Evolutionary conservation across 2,329 filamentous ascomycete species (phyloP), one percentile per base, ranked within the genome.

Genomic region (Aspergillus texensis): DNA sequence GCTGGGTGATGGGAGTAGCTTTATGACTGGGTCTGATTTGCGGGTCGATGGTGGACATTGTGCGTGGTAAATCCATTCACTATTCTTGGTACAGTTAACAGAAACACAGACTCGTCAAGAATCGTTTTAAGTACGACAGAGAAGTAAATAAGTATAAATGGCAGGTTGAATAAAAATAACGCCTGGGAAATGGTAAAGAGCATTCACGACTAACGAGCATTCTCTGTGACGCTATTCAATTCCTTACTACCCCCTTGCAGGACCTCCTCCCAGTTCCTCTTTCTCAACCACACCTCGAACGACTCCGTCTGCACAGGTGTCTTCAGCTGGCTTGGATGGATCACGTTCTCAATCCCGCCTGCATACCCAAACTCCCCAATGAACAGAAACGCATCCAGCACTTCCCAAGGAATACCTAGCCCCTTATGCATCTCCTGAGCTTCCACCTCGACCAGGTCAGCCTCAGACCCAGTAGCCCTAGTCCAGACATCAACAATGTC

Each of bases 301-400:
- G 63, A 55, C 24, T 58, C 53, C 0, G 60, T 62, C 39, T 52
- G 5, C 11, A 60, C 45, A 8, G 19, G n/a, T 6, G n/a, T 32
- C 48, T 62, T 81, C 62, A 84, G 62, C 56, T 83, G 72, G 12
- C 58, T 24, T 0, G 82, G 80, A 26, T 77, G 72, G 30, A 83
- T 77, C 3, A 77, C 72, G 3, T 70, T 72, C 2, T 73, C 65
- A n/a, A 80, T 43, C 0, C 80, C 80, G 6, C 73, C 80, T 61
- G 76, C 78, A 56, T 81, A 85, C 2, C 77, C 77, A 62, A 74
- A 81, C 60, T 83, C 80, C 0, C 65, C 70, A 52, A 80, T 60
- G 39, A 77, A 79, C 0, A 65, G 70, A 8, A 74, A 66, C 0
- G 71, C 77, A 24, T 81, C 72, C 9, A 82, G 65, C 1, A 81